Evolutionary conservation across 2,329 filamentous ascomycete genomes (phyloP).

Genomic region (Rhinocladiella similis): DNA sequence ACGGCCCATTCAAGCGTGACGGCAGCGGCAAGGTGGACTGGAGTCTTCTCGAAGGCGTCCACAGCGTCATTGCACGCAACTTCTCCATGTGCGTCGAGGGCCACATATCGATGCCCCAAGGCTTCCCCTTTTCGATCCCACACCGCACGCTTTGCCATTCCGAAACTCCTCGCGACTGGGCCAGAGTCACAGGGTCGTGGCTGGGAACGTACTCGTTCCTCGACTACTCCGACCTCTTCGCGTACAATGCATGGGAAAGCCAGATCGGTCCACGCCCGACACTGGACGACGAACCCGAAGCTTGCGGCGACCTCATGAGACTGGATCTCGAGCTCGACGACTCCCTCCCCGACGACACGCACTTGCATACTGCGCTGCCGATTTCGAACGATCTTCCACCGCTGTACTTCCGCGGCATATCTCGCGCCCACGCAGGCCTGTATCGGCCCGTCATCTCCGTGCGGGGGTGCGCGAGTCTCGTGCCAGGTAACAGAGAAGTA

Average conservation of each 20-base stretch:
- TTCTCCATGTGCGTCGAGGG: conserved; percentile 22
- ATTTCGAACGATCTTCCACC: conserved; percentile 22
- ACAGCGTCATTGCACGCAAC: conserved; percentile 23
- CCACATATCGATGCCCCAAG: conserved; percentile 22
- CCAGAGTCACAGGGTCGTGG: conserved; percentile 26
- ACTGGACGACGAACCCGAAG: conserved; percentile 27
- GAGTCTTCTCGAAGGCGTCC: conserved; percentile 27
- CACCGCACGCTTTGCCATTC: conserved; percentile 25
- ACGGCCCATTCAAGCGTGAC: conserved; percentile 27
- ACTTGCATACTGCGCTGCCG: conserved; percentile 21
- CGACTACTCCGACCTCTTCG: conserved; percentile 27
- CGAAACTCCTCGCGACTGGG: conserved; percentile 27
- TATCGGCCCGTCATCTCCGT: conserved; percentile 21
- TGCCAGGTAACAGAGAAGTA: conserved; percentile 26
- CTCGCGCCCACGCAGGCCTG: conserved; percentile 13
- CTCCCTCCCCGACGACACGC: conserved; percentile 18
- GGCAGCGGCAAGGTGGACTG: conserved; percentile 28
- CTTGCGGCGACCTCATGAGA: conserved; percentile 30
- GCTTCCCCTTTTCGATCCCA: conserved; percentile 29
- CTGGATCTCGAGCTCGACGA: conserved; percentile 27
- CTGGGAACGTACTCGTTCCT: conserved; percentile 29
- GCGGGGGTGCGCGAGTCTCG: conserved; percentile 21
- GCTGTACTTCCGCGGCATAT: conserved; percentile 29
- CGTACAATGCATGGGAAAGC: conserved; percentile 20
- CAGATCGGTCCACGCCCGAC: conserved; percentile 11